A percentile compares a stretch with the other conserved stretches of the same genome.
phyloP scores from a whole-genome alignment of 1,284 basidiomycete species.

The Megacollybia platyphylla region DNA sequence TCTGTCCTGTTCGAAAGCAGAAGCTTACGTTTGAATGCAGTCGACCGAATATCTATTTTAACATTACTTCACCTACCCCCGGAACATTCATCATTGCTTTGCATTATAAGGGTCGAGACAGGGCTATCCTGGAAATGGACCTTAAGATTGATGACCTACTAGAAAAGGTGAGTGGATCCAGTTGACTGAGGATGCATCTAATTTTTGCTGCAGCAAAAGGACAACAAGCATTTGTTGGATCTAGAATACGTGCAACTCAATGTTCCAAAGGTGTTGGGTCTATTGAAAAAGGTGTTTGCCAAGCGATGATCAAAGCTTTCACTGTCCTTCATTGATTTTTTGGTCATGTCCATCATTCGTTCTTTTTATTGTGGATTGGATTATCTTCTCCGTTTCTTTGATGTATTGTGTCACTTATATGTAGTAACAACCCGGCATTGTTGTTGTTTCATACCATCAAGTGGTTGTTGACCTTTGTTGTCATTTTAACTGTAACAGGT shows the following conservation, averaged over 20 bases:
- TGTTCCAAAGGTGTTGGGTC: conserved; percentile 85
- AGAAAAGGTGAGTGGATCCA: conserved; percentile 61
- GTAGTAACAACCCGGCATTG: not conserved
- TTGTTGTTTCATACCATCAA: not conserved
- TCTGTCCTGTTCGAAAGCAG: not conserved
- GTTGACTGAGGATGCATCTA: conserved; percentile 2
- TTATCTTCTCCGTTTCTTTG: not conserved
- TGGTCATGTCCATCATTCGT: conserved; percentile 3
- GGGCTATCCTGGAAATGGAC: conserved; percentile 99
- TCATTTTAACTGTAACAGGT: too few relatives aligned
- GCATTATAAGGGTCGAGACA: conserved; percentile 98
- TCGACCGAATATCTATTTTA: conserved; percentile 97
- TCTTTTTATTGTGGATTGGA: conserved; percentile 6
- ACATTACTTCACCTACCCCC: conserved; percentile 92
- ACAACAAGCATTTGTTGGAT: conserved; percentile 91
- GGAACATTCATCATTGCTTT: conserved; percentile 98
- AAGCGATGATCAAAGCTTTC: conserved; percentile 45
- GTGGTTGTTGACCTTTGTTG: not conserved
- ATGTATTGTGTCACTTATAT: not conserved
- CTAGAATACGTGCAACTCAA: conserved; percentile 97
- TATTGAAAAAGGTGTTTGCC: conserved; percentile 86
- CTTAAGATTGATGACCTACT: conserved; percentile 97
- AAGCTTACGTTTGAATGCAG: conserved; percentile 25
- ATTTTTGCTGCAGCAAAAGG: conserved; percentile 71
- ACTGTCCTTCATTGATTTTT: conserved; percentile 16